Conservation (phyloP, 2,329 filamentous ascomycete species). For the Cadophora sp. region DNA sequence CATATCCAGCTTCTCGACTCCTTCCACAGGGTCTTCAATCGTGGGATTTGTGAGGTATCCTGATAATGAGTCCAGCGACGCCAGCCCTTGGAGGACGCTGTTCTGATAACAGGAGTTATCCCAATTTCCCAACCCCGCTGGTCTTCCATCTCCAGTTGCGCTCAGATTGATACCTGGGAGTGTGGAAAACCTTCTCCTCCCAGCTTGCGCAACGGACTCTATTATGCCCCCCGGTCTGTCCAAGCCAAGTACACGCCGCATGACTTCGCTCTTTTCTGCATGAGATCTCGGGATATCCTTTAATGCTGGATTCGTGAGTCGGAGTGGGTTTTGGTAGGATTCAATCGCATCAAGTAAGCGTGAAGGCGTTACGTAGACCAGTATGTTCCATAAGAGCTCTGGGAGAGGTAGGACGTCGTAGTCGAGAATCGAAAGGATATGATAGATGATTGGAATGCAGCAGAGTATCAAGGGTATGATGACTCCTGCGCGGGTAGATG, state of each 20-base stretch:
- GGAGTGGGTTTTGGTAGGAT: constrained; percentile 46
- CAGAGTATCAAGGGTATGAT: constrained; percentile 39
- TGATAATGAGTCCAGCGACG: constrained; percentile 74
- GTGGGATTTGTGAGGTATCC: constrained; percentile 65
- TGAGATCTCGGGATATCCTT: constrained; percentile 49
- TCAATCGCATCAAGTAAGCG: constrained; percentile 63
- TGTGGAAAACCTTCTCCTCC: constrained; percentile 60
- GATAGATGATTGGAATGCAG: constrained; percentile 39
- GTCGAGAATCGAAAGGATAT: constrained; percentile 39
- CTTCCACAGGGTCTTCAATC: constrained; percentile 36
- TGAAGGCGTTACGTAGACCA: constrained; percentile 64
- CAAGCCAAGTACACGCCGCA: constrained; percentile 68
- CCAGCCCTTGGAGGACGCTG: constrained; percentile 85
- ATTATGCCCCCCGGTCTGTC: constrained; percentile 60
- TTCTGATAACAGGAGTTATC: constrained; percentile 99
- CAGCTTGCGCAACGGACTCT: constrained; percentile 62
- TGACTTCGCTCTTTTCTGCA: constrained; percentile 68
- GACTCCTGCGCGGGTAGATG: constrained; percentile 26
- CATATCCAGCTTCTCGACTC: constrained; percentile 34
- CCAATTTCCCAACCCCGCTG: constrained; percentile 81
- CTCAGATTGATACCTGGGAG: constrained; percentile 48
- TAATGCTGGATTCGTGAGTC: constrained; percentile 54
- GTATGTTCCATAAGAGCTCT: constrained; percentile 64
- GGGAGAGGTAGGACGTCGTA: constrained; percentile 50
- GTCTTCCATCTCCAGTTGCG: constrained; percentile 54